Conservation (phyloP, 371 early-diverging fungal species). For the Actinomortierella wolfii region DNA sequence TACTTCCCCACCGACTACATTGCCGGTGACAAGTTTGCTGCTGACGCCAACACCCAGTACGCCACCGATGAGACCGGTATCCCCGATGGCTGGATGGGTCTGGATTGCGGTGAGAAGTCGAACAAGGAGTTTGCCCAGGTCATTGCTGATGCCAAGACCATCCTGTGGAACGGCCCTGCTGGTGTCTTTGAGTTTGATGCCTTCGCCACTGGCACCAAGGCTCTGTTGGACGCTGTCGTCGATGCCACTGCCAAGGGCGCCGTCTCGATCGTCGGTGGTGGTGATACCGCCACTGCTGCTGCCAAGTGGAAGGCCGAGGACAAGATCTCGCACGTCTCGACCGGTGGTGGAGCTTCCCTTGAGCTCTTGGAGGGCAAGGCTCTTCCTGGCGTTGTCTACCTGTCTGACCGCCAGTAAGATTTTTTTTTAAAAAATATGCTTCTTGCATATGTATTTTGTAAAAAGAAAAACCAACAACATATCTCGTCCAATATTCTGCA, state of each 20-base stretch:
- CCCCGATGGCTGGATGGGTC: slow-evolving; percentile 90
- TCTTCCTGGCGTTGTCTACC: slow-evolving; percentile 90
- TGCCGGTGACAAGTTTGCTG: slow-evolving; percentile 85
- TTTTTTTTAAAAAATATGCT: too few relatives aligned
- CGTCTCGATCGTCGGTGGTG: slow-evolving; percentile 81
- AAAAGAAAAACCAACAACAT: too few relatives aligned
- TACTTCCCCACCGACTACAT: slow-evolving; percentile 92
- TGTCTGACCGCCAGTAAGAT: slow-evolving; percentile 55
- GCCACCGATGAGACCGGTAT: slow-evolving; percentile 92
- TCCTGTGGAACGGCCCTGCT: slow-evolving; percentile 99
- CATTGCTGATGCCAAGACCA: slow-evolving; percentile 83
- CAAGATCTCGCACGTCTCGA: slow-evolving; percentile 94
- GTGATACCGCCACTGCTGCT: slow-evolving; percentile 98
- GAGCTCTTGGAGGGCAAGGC: slow-evolving; percentile 93
- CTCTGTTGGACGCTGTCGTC: slow-evolving; percentile 84
- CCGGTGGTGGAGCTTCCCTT: slow-evolving; percentile 98
- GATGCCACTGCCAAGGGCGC: slow-evolving; percentile 73
- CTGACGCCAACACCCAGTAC: slow-evolving; percentile 61
- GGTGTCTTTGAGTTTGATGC: slow-evolving; percentile 98
- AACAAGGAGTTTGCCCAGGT: slow-evolving; percentile 74
- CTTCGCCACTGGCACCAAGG: slow-evolving; percentile 91
- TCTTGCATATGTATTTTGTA: too few relatives aligned
- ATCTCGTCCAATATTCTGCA: too few relatives aligned
- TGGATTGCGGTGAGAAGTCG: slow-evolving; percentile 94
- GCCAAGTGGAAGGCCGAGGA: slow-evolving; percentile 85